These are phyloP conservation scores for Ormosia emarginata DNA, from an alignment of 306 rosid species.

Conservation along the genomic window DNA sequence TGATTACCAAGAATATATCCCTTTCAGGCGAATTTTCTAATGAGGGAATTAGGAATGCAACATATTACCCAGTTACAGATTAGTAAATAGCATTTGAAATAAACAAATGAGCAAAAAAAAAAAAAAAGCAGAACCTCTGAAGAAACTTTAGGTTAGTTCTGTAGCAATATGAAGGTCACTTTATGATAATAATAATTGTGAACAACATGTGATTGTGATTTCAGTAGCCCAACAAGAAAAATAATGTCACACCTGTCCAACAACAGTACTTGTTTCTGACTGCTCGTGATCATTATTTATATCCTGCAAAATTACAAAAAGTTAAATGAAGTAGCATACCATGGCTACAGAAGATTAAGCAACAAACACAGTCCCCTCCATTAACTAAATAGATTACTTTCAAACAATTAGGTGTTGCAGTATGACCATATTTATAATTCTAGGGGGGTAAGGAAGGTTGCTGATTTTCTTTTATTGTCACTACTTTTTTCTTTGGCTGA, in stretches of 20 bases:
- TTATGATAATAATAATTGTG: not conserved
- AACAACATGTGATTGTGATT: constrained; percentile 4
- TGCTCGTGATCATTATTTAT: constrained; percentile 40
- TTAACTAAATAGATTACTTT: not conserved
- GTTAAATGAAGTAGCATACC: not conserved
- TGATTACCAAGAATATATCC: not conserved
- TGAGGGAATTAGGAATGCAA: not conserved
- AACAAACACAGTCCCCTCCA: not conserved
- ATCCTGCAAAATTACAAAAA: constrained; percentile 46
- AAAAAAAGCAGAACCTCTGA: not conserved
- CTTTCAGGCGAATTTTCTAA: not conserved
- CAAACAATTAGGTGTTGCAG: not conserved
- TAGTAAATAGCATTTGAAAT: not conserved
- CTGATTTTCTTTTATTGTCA: not conserved
- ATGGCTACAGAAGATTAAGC: not conserved
- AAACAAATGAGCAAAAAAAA: not conserved
- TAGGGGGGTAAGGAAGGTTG: constrained; percentile 23
- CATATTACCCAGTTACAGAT: constrained; percentile 5
- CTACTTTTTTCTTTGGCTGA: not conserved
- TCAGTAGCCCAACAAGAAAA: constrained; percentile 16
- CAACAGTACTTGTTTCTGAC: constrained; percentile 46
- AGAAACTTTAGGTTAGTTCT: not conserved
- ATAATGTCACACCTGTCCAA: constrained; percentile 25
- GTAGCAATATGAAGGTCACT: constrained; percentile 14
- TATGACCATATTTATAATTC: not conserved